Conservation (phyloP, 208 protist species). For the Acanthamoeba triangularis region DNA sequence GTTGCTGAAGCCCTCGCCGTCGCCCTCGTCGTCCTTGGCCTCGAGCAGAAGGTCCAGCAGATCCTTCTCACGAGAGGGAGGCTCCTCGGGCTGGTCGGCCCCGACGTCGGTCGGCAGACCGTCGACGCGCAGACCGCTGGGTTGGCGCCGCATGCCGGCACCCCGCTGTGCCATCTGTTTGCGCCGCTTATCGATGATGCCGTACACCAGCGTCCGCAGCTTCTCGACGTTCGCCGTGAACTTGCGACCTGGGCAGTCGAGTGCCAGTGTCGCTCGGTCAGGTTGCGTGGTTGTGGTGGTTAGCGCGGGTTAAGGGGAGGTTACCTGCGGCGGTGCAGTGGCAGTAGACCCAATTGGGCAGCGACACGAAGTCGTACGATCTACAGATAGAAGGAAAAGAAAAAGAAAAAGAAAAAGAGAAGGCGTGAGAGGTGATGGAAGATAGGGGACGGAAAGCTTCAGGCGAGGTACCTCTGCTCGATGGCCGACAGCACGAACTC, state of each 20-base stretch:
- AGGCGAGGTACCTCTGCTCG: neutral
- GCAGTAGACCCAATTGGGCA: conserved; percentile 24
- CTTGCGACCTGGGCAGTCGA: neutral
- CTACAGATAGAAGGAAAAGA: neutral
- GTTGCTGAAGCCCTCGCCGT: conserved; percentile 16
- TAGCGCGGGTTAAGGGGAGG: no score
- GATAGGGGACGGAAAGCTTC: no score
- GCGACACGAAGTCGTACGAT: neutral
- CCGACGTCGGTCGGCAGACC: neutral
- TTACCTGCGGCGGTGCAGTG: neutral
- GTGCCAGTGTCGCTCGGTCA: no score
- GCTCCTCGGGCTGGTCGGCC: neutral
- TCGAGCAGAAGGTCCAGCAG: conserved; percentile 24
- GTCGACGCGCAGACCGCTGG: no score
- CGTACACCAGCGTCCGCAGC: neutral
- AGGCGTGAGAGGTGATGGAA: no score
- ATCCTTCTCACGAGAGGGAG: neutral
- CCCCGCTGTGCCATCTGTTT: neutral
- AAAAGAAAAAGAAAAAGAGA: no score
- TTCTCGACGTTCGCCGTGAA: conserved; percentile 5
- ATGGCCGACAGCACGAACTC: conserved; percentile 14
- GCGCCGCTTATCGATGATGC: neutral
- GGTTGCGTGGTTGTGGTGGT: no score
- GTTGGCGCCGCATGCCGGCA: neutral
- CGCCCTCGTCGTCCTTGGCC: conserved; percentile 41